Conservation (phyloP, 2,329 filamentous ascomycete genomes). For the Massarina eburnea region DNA sequence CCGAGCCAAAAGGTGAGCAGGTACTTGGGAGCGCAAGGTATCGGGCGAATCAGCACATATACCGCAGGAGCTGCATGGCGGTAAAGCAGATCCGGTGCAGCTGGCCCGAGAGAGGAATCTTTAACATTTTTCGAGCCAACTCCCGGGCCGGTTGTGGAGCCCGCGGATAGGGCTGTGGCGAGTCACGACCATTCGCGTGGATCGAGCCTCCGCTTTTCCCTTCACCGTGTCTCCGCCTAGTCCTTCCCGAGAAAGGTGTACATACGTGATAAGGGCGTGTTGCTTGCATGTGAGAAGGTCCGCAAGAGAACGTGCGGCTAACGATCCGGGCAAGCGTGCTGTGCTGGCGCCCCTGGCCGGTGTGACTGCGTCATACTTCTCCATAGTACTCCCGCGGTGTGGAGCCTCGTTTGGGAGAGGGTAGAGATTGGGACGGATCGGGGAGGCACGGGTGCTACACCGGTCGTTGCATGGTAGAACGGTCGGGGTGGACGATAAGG, state of each 20-base stretch:
- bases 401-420: not conserved
- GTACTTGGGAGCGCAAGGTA: too few relatives aligned
- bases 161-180: constrained; percentile 1
- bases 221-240: too few relatives aligned
- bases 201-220: not conserved
- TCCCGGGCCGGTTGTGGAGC: not conserved
- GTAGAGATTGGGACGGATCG: not conserved
- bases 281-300: not conserved
- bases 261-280: not conserved
- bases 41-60: too few relatives aligned
- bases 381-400: not conserved
- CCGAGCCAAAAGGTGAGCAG: not conserved
- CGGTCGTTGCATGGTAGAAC: not conserved
- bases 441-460: not conserved
- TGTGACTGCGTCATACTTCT: not conserved
- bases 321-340: not conserved
- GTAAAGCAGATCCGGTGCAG: too few relatives aligned
- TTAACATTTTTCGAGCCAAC: not conserved
- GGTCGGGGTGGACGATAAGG: not conserved
- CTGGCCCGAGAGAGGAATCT: too few relatives aligned
- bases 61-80: too few relatives aligned
- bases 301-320: not conserved
- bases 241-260: too few relatives aligned
- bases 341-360: not conserved
- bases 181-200: not conserved